A percentile compares a stretch with the other conserved stretches of the same genome.
These are phyloP conservation scores for Candida methanosorbosa DNA, from an alignment of 805 yeast genomes.

Conservation along the genomic window DNA sequence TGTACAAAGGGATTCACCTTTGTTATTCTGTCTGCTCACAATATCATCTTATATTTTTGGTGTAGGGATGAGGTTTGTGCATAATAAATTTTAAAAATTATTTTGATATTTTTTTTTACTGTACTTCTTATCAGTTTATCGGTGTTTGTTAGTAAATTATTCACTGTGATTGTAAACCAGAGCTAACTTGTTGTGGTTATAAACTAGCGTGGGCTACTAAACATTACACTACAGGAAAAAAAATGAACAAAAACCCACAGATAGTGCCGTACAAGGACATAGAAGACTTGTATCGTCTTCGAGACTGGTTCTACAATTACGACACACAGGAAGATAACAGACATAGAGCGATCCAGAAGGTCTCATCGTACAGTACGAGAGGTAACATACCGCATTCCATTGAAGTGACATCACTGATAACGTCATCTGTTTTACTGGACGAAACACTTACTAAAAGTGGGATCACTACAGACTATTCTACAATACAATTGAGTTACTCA, in stretches of 20 bases:
- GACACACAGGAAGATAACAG: constrained; percentile 22
- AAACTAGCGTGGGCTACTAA: no score
- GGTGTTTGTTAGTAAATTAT: no score
- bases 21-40: no score
- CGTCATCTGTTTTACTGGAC: constrained; percentile 39
- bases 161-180: no score
- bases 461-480: neutral
- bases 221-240: no score
- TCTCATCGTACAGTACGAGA: constrained; percentile 45
- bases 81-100: neutral
- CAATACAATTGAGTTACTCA: constrained; percentile 48
- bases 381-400: constrained; percentile 67
- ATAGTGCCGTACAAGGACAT: constrained; percentile 26
- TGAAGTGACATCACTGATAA: constrained; percentile 54
- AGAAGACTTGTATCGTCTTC: constrained; percentile 37
- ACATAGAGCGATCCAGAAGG: constrained; percentile 39
- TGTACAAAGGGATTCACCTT: no score
- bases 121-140: no score
- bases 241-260: constrained; percentile 13
- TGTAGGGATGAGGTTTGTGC: neutral
- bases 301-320: constrained; percentile 44
- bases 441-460: constrained; percentile 12
- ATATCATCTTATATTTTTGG: no score
- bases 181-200: no score
- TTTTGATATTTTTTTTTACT: no score